phyloP scores from a whole-genome alignment of 768 basidiomycete species.

The Calocera cornea region DNA sequence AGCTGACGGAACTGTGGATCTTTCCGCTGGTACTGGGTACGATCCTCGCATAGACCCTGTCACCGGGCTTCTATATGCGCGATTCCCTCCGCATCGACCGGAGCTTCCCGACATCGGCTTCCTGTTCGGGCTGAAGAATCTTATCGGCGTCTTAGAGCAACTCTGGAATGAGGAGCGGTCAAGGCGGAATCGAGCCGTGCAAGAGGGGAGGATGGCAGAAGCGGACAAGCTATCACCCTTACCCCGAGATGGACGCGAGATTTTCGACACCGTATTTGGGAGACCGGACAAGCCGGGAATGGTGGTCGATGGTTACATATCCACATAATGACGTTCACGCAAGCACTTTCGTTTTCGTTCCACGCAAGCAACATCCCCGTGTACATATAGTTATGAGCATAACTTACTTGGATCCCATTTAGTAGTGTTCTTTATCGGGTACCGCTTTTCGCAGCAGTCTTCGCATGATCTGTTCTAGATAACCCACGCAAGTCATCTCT shows the following conservation, averaged over 20 bases:
- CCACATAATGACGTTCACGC: conserved; percentile 4
- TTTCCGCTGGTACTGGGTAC: conserved; percentile 47
- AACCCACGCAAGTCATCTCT: background rate
- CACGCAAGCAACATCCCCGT: background rate
- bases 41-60: conserved; percentile 67
- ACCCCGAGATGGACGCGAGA: background rate
- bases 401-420: background rate
- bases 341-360: background rate
- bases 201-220: background rate
- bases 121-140: conserved; percentile 72
- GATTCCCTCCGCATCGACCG: conserved; percentile 87
- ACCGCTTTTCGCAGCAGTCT: background rate
- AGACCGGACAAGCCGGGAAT: background rate
- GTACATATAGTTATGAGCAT: background rate
- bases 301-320: background rate
- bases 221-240: background rate
- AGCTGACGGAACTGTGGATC: conserved; percentile 27
- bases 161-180: conserved; percentile 83
- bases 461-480: background rate
- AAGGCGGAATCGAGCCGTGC: conserved; percentile 26
- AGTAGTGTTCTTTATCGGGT: background rate
- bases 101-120: conserved; percentile 89
- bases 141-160: conserved; percentile 59
- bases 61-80: conserved; percentile 73
- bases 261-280: background rate